Base-by-base conservation (phyloP, 1,139 yeast species). In the Nakaseomyces nivariensis region DNA sequence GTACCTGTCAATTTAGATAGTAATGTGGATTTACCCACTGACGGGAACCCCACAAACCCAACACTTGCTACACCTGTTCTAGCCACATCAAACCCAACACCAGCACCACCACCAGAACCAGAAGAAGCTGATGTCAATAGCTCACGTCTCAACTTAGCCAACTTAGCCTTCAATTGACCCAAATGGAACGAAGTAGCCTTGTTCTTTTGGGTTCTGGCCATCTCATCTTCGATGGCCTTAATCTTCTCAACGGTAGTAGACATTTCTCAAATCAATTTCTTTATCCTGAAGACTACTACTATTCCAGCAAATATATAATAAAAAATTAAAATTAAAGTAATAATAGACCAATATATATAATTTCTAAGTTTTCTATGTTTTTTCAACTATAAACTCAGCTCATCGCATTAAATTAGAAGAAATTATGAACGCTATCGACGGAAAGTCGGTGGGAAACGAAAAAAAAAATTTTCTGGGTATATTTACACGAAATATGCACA, bases 11-110 rank as follows among this genome's bases (percentile, higher is more conserved):
- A 72, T 66, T 88, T 85, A 37, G 86, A 81, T 60, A 92, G 76
- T 52, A 92, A 70, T 0, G 99, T 92, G 17, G 88, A 81, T 64
- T 92, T 94, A 51, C 98, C 98, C n/a, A 92, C 98, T 1, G 97
- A 89, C 1, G 98, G 98, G 67, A 92, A 92, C 11, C 99, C 99
- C 48, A 92, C 96, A 67, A 90, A 90, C 13, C 98, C 98, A 50
- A 92, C 94, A 5, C 95, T 81, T 5, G 97, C 97, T 8, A 86
- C 96, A 71, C 98, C 98, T 0, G 97, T 90, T 69, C 97, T 79
- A 10, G 96, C 95, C 42, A 94, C 98, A 72, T 92, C 99, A 69
- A 92, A 92, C 4, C 98, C 98, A 26, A 78, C 79, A 58, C 82
- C 82, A 49, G 88, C 92, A 46, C 84, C 90, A 52, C 95, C 95